Base-by-base conservation (phyloP, 1,139 yeast genomes). In the Pichia kudriavzevii region DNA sequence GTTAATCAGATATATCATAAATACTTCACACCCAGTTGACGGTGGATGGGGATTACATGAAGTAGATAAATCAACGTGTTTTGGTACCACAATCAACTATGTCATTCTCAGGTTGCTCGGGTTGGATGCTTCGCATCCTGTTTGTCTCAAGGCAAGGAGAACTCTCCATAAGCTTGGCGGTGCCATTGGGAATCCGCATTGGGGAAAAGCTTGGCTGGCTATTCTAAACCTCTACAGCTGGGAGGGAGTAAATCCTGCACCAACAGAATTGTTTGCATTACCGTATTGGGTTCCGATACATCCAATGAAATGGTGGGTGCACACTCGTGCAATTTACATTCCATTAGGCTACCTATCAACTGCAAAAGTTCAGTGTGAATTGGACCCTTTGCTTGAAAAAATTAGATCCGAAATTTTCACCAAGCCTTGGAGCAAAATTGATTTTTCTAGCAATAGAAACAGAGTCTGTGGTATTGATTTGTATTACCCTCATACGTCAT, bases 1-100 rank as follows among this genome's bases (percentile, higher is more conserved):
- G 56, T 63, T 93, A 56, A 75, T 81, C 26, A 67, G 97, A 38
- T 91, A 87, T 53, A 61, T 91, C 16, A 85, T 85, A 14, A 93
- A 93, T 54, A 72, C 84, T 1, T 79, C 97, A 0, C 95, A 91
- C 55, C 97, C 96, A 0, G 95, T 87, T 0, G 99, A 93, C 59
- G 99, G 99, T n/a, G 99, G 98, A 1, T 93, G 99, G 98, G 98
- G 97, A 0, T 67, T 93, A 34, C 97, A 91, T 54, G 74, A 87
- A 3, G 78, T 75, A 32, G 98, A 91, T 53, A 91, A 88, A 55
- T 79, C 94, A 7, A 93, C 98, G 0, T 93, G 93, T 47, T 88
- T 87, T 56, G 98, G 99, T 5, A 93, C 99, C 2, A 68, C 87
- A 1, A 72, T 91, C 52, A 87, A 87, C 59, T 93, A 93, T 56